Conservation (phyloP, 2,329 filamentous ascomycete species). For the Colletotrichum tamarilloi region DNA sequence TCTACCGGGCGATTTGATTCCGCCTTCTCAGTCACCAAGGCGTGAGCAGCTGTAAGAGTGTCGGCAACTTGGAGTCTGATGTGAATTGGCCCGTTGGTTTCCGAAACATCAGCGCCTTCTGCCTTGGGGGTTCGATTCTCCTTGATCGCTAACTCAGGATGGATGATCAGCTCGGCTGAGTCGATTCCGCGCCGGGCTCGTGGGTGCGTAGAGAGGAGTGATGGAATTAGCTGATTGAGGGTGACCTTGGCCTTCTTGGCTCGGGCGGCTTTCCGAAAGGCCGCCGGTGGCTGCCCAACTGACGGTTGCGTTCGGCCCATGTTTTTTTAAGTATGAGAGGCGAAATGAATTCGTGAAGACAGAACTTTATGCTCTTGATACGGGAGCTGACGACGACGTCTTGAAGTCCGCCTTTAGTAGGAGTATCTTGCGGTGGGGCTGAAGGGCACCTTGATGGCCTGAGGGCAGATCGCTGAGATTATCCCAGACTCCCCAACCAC, state of each 20-base stretch:
- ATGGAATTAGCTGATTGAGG: slow-evolving; percentile 69
- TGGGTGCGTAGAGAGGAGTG: slow-evolving; percentile 62
- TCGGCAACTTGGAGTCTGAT: slow-evolving; percentile 62
- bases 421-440: neutral
- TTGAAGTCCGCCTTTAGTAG: neutral
- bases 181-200: slow-evolving; percentile 67
- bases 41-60: slow-evolving; percentile 63
- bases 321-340: neutral
- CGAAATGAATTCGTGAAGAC: neutral
- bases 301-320: slow-evolving; percentile 35
- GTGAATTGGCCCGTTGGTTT: slow-evolving; percentile 38
- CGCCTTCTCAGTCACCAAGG: slow-evolving; percentile 40
- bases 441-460: slow-evolving; percentile 4
- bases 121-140: neutral
- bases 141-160: slow-evolving; percentile 40
- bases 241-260: slow-evolving; percentile 68
- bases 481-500: too few species aligned
- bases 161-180: slow-evolving; percentile 58
- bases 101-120: neutral
- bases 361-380: neutral
- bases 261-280: slow-evolving; percentile 45
- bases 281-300: slow-evolving; percentile 30
- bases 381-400: too few species aligned
- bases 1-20: neutral
- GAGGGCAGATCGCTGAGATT: neutral